Evolutionary conservation across 495 filamentous ascomycete genomes (phyloP).

Genomic region (Aspergillus cavernicola): DNA sequence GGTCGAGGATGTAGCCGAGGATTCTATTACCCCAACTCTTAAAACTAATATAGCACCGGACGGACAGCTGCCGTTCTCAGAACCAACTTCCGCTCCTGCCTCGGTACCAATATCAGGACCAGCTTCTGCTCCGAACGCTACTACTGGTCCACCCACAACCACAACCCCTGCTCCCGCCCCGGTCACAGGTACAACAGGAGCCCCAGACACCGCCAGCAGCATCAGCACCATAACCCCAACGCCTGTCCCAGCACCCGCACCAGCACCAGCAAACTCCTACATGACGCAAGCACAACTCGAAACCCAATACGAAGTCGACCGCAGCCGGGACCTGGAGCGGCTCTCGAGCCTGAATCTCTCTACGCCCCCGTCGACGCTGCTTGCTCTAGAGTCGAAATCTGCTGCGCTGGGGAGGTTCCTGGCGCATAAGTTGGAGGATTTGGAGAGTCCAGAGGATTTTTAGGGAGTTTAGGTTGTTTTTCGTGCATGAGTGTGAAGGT

Average conservation of each 20-base stretch:
- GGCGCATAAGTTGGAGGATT: slow-evolving; percentile 38
- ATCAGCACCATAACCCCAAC: neutral
- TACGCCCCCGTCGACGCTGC: slow-evolving; percentile 36
- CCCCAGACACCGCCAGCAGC: neutral
- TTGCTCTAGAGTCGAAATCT: slow-evolving; percentile 46
- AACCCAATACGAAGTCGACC: slow-evolving; percentile 42
- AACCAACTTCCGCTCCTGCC: slow-evolving; percentile 7
- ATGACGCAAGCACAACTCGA: slow-evolving; percentile 29
- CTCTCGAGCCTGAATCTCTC: slow-evolving; percentile 42
- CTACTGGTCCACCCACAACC: too few species aligned
- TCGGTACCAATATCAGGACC: neutral
- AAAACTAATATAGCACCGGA: too few species aligned
- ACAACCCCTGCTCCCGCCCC: too few species aligned
- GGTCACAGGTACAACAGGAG: neutral
- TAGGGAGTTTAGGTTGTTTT: slow-evolving; percentile 13
- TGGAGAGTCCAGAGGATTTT: slow-evolving; percentile 47
- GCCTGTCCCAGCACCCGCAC: slow-evolving; percentile 1
- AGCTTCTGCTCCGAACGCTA: neutral
- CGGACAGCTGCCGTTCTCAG: too few species aligned
- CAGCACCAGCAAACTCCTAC: slow-evolving; percentile 14
- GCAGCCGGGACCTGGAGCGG: slow-evolving; percentile 38
- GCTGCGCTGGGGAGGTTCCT: slow-evolving; percentile 43
- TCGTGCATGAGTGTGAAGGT: too few species aligned
- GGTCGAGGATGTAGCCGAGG: slow-evolving; percentile 11
- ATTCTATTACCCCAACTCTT: neutral